Evolutionary conservation across 2,329 filamentous ascomycete species (phyloP).

Genomic region (Fusarium floridanum): DNA sequence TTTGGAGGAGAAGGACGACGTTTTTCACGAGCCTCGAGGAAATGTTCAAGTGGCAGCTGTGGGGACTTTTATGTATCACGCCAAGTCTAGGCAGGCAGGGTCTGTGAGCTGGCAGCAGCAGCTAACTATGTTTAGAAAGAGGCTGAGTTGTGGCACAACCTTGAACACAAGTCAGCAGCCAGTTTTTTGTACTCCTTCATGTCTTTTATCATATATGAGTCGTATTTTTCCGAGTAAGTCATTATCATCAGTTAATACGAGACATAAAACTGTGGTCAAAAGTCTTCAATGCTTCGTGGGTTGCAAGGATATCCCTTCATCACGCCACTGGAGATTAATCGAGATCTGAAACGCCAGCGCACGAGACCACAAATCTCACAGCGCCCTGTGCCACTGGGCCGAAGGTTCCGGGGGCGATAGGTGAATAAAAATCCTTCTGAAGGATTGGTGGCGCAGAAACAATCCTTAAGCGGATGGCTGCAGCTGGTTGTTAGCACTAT

Average conservation of each 20-base stretch:
- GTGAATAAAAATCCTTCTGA: background rate
- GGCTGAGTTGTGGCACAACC: background rate
- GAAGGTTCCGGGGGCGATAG: background rate
- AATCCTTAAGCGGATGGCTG: background rate
- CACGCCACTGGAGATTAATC: background rate
- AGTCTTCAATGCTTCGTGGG: background rate
- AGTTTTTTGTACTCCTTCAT: background rate
- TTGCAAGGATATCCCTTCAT: background rate
- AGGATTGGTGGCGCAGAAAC: background rate
- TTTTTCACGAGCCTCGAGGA: background rate
- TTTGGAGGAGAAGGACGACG: background rate
- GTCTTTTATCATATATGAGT: background rate
- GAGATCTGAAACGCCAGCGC: background rate
- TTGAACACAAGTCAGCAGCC: background rate
- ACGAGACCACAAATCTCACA: background rate
- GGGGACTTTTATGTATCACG: background rate
- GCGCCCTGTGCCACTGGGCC: background rate
- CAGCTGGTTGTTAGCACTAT: background rate
- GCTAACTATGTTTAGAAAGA: background rate
- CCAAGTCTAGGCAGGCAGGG: background rate
- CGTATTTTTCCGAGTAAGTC: fast-evolving
- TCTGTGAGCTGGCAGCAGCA: background rate
- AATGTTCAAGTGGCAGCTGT: background rate
- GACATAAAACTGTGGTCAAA: background rate
- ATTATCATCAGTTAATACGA: background rate